These are phyloP conservation scores for Plenodomus biglobosus DNA, from an alignment of 2,329 filamentous ascomycete genomes.

Conservation along the genomic window DNA sequence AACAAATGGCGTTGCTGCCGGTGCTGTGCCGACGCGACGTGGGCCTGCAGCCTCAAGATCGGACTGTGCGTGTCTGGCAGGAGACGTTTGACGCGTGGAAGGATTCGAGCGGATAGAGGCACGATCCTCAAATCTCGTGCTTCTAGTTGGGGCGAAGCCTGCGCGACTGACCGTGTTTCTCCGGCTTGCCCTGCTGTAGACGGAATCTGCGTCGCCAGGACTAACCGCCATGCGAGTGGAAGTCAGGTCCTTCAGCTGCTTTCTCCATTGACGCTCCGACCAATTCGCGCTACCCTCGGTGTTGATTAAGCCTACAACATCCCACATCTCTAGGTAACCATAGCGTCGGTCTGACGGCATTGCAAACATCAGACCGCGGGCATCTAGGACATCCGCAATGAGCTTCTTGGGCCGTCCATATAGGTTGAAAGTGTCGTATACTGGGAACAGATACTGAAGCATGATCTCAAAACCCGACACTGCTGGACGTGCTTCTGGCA, in stretches of 20 bases:
- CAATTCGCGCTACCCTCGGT: slow-evolving; percentile 74
- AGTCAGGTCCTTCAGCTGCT: slow-evolving; percentile 84
- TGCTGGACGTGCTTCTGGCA: slow-evolving; percentile 92
- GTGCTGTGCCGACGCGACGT: slow-evolving; percentile 49
- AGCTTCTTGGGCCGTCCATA: slow-evolving; percentile 88
- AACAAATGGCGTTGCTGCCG: slow-evolving; percentile 29
- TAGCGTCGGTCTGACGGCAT: slow-evolving; percentile 88
- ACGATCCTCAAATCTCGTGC: slow-evolving; percentile 49
- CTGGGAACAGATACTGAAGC: slow-evolving; percentile 87
- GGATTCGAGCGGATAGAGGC: slow-evolving; percentile 48
- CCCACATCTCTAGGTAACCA: slow-evolving; percentile 85
- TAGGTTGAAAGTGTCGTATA: slow-evolving; percentile 87
- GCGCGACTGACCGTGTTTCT: slow-evolving; percentile 50
- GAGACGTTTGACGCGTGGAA: slow-evolving; percentile 49
- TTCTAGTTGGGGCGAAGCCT: slow-evolving; percentile 41
- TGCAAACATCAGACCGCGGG: slow-evolving; percentile 94
- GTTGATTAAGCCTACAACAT: slow-evolving; percentile 78
- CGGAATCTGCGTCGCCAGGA: slow-evolving; percentile 40
- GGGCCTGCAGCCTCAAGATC: slow-evolving; percentile 33
- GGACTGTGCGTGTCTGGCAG: slow-evolving; percentile 30
- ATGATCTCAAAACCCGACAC: slow-evolving; percentile 95
- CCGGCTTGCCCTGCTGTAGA: slow-evolving; percentile 42
- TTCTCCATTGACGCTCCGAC: slow-evolving; percentile 88
- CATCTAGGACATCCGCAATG: slow-evolving; percentile 82
- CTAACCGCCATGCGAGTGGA: slow-evolving; percentile 68